phyloP scores from a whole-genome alignment of 208 protist genomes.

The Trypanosoma platydactyli region DNA sequence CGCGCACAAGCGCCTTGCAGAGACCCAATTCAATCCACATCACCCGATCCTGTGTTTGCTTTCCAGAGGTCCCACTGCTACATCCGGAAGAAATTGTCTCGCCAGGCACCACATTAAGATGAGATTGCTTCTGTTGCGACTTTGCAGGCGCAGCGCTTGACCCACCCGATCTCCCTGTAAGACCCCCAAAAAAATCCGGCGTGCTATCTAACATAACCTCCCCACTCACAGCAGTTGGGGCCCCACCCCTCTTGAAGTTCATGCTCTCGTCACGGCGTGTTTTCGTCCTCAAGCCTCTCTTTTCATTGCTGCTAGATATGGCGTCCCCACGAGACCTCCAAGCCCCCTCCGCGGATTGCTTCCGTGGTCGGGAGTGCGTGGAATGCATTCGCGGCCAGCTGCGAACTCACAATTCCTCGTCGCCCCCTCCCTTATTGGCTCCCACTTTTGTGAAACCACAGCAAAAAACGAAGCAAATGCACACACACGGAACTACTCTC shows the following conservation, averaged over 20 bases:
- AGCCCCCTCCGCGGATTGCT: constrained; percentile 8
- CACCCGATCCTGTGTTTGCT: constrained; percentile 82
- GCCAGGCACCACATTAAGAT: constrained; percentile 16
- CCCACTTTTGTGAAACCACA: not conserved
- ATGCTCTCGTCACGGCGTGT: not conserved
- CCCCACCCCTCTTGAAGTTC: not conserved
- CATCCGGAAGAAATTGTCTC: constrained; percentile 21
- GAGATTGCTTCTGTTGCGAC: constrained; percentile 18
- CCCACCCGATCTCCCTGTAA: constrained; percentile 42
- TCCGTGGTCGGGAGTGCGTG: constrained; percentile 6
- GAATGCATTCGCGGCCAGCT: constrained; percentile 22
- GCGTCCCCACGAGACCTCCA: not conserved
- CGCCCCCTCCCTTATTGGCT: not conserved
- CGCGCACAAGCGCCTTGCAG: constrained; percentile 86
- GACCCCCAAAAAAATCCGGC: constrained; percentile 56
- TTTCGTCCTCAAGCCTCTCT: not conserved
- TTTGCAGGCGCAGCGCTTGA: not conserved
- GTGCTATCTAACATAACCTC: constrained; percentile 45
- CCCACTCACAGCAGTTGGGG: not conserved
- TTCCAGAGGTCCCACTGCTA: constrained; percentile 33
- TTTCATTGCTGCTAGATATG: constrained; percentile 1
- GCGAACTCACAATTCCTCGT: not conserved
- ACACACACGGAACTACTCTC: too few species aligned
- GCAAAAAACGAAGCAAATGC: too few species aligned
- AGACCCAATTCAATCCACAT: constrained; percentile 90